A percentile compares a stretch with the other conserved stretches of the same genome.
These are phyloP conservation scores for Serendipita sp. DNA, from an alignment of 768 basidiomycete species.

Conservation along the genomic window DNA sequence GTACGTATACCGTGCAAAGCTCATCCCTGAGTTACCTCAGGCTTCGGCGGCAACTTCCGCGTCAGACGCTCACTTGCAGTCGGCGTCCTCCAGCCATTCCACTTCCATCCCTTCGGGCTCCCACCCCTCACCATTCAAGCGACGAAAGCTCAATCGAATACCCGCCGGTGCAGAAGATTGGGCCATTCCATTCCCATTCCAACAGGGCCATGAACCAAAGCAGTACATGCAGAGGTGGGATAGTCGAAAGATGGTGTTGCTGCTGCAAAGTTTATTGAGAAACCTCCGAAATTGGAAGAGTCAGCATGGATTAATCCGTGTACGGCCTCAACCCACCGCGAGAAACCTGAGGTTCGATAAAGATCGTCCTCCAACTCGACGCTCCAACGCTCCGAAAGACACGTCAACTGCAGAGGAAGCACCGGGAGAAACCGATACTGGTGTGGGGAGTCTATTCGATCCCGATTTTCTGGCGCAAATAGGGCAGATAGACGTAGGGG, in stretches of 20 bases:
- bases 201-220: constrained; percentile 50
- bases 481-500: not conserved
- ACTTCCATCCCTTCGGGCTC: not conserved
- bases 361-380: no score
- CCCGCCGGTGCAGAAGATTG: constrained; percentile 71
- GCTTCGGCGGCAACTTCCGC: not conserved
- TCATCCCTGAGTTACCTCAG: not conserved
- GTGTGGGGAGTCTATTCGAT: not conserved
- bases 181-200: constrained; percentile 72
- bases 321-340: no score
- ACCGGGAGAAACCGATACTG: not conserved
- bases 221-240: constrained; percentile 54
- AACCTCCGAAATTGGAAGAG: not conserved
- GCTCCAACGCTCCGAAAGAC: no score
- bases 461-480: not conserved
- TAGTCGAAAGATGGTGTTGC: constrained; percentile 41
- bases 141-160: constrained; percentile 46
- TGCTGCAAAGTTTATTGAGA: constrained; percentile 6
- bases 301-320: not conserved
- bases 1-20: not conserved
- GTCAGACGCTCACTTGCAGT: no score
- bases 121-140: constrained; percentile 28
- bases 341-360: no score
- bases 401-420: not conserved
- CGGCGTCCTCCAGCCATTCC: no score